A percentile compares a stretch with the other conserved stretches of the same genome.
These are phyloP conservation scores for Phytophthora megakarya DNA, from an alignment of 352 stramenopile species.

Conservation along the genomic window DNA sequence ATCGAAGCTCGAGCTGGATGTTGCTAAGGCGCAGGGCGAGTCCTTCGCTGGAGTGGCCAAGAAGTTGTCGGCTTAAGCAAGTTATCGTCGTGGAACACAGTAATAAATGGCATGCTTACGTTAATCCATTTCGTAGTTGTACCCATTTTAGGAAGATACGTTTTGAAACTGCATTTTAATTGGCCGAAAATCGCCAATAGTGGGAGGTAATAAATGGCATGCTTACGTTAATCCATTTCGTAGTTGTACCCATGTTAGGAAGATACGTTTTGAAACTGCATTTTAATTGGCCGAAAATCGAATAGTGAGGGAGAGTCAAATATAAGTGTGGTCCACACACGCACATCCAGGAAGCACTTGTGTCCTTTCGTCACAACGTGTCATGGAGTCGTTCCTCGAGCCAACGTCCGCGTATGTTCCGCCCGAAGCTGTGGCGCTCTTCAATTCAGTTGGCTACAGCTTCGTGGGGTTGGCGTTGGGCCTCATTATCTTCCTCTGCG, in stretches of 20 bases:
- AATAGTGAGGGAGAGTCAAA: conserved; percentile 11
- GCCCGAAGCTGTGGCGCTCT: conserved; percentile 54
- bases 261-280: conserved; percentile 10
- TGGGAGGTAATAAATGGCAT: conserved; percentile 14
- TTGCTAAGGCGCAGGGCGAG: conserved; percentile 83
- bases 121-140: too few relatives aligned
- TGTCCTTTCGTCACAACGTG: conserved; percentile 16
- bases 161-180: conserved; percentile 3
- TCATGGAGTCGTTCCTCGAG: conserved; percentile 46
- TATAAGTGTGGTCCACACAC: neutral
- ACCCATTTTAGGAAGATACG: conserved; percentile 21
- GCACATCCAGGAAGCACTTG: neutral
- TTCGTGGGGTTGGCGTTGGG: conserved; percentile 50
- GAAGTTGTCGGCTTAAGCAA: conserved; percentile 62
- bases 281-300: conserved; percentile 11
- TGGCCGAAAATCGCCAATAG: conserved; percentile 9
- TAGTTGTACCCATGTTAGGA: conserved; percentile 14
- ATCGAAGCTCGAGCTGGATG: conserved; percentile 75
- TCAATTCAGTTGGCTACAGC: conserved; percentile 62
- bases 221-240: too few relatives aligned
- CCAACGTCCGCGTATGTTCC: conserved; percentile 56
- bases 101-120: neutral
- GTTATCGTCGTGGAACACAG: neutral
- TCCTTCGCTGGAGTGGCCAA: conserved; percentile 83
- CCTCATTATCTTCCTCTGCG: conserved; percentile 60